Conservation (phyloP, 2,329 filamentous ascomycete species). For the Colletotrichum karsti region DNA sequence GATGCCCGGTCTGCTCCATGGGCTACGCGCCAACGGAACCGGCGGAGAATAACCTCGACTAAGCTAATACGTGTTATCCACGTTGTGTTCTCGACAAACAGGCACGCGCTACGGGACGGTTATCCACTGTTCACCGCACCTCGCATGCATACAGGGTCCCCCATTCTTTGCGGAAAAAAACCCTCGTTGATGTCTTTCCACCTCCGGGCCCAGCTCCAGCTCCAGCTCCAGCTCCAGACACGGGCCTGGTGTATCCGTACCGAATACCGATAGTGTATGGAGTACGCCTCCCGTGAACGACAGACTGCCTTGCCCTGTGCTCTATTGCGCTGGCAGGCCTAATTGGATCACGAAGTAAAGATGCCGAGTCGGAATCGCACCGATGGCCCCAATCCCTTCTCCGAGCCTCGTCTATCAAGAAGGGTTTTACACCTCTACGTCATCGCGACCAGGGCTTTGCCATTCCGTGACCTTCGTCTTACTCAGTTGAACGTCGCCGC, state of each 20-base stretch:
- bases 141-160: constrained; percentile 26
- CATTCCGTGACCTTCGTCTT: constrained; percentile 12
- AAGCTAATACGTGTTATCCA: constrained; percentile 13
- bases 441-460: constrained; percentile 13
- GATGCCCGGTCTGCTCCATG: background rate
- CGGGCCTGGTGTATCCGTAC: constrained; percentile 3
- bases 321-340: background rate
- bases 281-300: background rate
- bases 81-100: constrained; percentile 1
- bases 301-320: constrained; percentile 14
- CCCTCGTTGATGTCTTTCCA: background rate
- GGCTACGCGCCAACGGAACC: background rate
- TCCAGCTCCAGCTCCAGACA: background rate
- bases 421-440: constrained; percentile 17
- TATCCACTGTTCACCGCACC: constrained; percentile 27
- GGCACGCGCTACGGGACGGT: constrained; percentile 5
- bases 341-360: constrained; percentile 2
- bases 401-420: constrained; percentile 15
- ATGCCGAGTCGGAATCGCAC: constrained; percentile 19
- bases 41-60: constrained; percentile 14
- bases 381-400: background rate
- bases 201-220: background rate
- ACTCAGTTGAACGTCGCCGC: constrained; percentile 15
- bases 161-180: constrained; percentile 20
- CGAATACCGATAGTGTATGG: background rate